Percentiles rank a stretch among this genome's conserved stretches.
These are phyloP conservation scores for Yarrowia osloensis DNA, from an alignment of 805 yeast genomes.

Conservation along the genomic window DNA sequence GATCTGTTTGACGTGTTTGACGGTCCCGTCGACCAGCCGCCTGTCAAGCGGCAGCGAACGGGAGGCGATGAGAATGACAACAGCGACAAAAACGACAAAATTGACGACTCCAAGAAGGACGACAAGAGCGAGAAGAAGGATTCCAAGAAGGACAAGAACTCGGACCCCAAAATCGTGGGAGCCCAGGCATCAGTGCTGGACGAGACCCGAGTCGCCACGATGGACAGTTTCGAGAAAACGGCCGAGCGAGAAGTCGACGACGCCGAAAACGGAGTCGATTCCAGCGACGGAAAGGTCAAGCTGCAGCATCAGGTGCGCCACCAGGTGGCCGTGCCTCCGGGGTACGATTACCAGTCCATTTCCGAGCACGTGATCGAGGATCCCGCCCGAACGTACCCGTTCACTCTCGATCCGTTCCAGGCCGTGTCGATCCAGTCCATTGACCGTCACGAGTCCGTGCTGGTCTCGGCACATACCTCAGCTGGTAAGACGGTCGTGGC, in stretches of 20 bases:
- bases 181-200: not conserved
- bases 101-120: not conserved
- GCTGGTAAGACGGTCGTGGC: conserved; percentile 98
- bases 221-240: conserved; percentile 80
- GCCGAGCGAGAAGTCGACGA: conserved; percentile 77
- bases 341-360: conserved; percentile 83
- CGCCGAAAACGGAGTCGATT: conserved; percentile 47
- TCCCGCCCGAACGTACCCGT: conserved; percentile 87
- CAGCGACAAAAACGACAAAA: not conserved
- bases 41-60: conserved; percentile 18
- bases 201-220: not conserved
- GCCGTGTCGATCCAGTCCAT: conserved; percentile 95
- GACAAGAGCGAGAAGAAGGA: not conserved
- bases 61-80: not conserved
- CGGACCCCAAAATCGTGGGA: not conserved
- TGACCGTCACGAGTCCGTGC: conserved; percentile 89
- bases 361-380: conserved; percentile 79
- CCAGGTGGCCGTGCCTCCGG: conserved; percentile 95
- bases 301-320: conserved; percentile 93
- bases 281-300: conserved; percentile 50
- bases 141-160: not conserved
- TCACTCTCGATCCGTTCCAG: conserved; percentile 94
- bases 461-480: conserved; percentile 96
- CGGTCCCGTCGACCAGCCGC: conserved; percentile 28
- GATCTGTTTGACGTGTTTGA: conserved; percentile 29